Percentiles rank a stretch among this genome's conserved stretches.
phyloP scores from a whole-genome alignment of 805 yeast species.

The Hanseniaspora guilliermondii region DNA sequence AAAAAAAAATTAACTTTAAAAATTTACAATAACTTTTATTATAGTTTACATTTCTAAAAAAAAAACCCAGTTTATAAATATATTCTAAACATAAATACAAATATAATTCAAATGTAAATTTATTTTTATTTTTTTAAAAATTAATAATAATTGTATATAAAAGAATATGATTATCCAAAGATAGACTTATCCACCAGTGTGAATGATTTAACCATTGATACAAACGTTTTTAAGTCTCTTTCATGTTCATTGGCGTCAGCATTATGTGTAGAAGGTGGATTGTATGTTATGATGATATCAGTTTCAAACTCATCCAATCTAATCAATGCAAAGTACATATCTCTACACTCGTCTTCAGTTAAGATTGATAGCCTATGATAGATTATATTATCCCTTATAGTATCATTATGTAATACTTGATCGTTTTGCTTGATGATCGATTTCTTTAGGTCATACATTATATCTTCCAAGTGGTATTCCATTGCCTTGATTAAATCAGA shows the following conservation, averaged over 20 bases:
- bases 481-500: slow-evolving; percentile 33
- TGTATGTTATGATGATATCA: slow-evolving; percentile 50
- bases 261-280: slow-evolving; percentile 36
- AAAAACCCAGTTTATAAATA: too few species aligned
- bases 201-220: slow-evolving; percentile 1
- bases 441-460: slow-evolving; percentile 25
- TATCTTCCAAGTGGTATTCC: slow-evolving; percentile 43
- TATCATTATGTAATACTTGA: neutral
- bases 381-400: slow-evolving; percentile 10
- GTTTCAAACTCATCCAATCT: slow-evolving; percentile 41
- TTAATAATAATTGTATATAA: too few species aligned
- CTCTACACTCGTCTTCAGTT: slow-evolving; percentile 13
- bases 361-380: neutral
- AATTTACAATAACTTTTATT: neutral
- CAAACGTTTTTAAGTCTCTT: neutral
- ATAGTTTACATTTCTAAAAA: neutral
- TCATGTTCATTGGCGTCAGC: neutral
- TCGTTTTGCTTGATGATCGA: neutral
- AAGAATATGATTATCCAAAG: slow-evolving; percentile 2
- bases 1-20: neutral
- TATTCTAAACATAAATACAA: too few species aligned
- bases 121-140: too few species aligned
- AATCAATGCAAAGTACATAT: slow-evolving; percentile 45
- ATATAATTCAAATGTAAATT: neutral
- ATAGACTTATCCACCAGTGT: slow-evolving; percentile 5